Evolutionary conservation across 2,329 filamentous ascomycete genomes (phyloP).

Genomic region (Pestalotiopsis sp.): DNA sequence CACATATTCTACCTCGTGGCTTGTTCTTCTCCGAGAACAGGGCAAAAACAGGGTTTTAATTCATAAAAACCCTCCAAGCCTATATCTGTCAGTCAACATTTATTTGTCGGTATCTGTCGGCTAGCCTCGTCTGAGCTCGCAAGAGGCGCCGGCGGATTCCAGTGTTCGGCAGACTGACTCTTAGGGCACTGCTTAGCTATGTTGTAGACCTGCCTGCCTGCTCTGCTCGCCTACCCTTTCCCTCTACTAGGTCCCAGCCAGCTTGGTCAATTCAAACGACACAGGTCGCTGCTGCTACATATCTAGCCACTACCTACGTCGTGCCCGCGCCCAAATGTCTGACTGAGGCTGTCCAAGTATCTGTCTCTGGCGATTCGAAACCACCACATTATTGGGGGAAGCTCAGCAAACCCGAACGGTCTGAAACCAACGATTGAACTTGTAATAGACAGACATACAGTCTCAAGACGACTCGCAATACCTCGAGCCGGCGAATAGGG

Average conservation of each 20-base stretch:
- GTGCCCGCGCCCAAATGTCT: background rate
- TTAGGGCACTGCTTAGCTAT: no score
- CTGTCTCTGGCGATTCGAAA: background rate
- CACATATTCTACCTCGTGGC: no score
- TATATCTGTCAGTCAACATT: no score
- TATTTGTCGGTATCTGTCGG: no score
- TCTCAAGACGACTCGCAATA: background rate
- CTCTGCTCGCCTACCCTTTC: no score
- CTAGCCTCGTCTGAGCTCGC: no score
- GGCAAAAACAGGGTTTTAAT: no score
- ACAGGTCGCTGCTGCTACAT: background rate
- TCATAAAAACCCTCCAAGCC: no score
- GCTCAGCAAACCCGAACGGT: background rate
- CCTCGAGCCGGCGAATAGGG: background rate
- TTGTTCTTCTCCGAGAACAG: no score
- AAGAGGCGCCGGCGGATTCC: no score
- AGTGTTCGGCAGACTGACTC: no score
- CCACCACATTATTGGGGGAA: background rate
- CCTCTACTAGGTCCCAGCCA: background rate
- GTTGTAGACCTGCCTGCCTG: no score
- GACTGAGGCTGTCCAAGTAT: background rate
- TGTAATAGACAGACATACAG: background rate
- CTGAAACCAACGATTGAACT: background rate
- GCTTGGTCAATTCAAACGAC: background rate
- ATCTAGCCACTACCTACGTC: background rate